Evolutionary conservation across 1,284 basidiomycete species (phyloP).

Genomic region (Papiliotrema terrestris): DNA sequence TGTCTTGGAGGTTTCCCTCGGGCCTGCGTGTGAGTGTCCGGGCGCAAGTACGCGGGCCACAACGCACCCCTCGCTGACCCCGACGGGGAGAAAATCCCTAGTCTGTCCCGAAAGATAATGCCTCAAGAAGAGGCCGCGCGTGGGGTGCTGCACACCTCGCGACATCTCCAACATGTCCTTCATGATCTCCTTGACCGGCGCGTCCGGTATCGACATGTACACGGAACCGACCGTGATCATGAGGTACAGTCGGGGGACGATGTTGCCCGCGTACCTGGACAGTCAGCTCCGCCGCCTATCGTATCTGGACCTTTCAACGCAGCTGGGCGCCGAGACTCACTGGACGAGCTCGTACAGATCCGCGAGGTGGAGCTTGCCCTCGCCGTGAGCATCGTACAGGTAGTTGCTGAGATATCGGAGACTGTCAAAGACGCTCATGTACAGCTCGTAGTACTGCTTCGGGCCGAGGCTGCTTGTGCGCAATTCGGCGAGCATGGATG

Average conservation of each 20-base stretch:
- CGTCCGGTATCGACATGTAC: constrained; percentile 93
- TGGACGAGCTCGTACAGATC: constrained; percentile 97
- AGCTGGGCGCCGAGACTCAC: constrained; percentile 52
- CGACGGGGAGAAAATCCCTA: constrained; percentile 86
- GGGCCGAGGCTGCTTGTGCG: constrained; percentile 85
- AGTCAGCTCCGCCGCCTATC: no score
- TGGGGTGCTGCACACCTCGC: constrained; percentile 87
- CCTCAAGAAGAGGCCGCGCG: constrained; percentile 83
- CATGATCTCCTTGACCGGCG: constrained; percentile 96
- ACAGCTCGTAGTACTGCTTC: constrained; percentile 96
- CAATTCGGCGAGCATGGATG: constrained; percentile 90
- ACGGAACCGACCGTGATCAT: constrained; percentile 98
- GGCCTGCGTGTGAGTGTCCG: constrained; percentile 56
- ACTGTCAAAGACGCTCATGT: constrained; percentile 96
- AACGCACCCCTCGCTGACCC: constrained; percentile 71
- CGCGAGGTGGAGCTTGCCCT: constrained; percentile 84
- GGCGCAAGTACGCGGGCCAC: not conserved
- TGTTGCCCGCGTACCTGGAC: constrained; percentile 55
- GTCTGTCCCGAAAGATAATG: constrained; percentile 96
- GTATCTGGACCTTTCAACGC: not conserved
- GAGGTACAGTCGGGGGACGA: constrained; percentile 88
- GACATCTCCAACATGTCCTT: constrained; percentile 99
- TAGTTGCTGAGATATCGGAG: constrained; percentile 89
- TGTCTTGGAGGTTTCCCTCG: constrained; percentile 82
- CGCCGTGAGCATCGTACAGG: constrained; percentile 86